Conservation (phyloP, 2,329 filamentous ascomycete species). For the Gaeumannomyces sp. region DNA sequence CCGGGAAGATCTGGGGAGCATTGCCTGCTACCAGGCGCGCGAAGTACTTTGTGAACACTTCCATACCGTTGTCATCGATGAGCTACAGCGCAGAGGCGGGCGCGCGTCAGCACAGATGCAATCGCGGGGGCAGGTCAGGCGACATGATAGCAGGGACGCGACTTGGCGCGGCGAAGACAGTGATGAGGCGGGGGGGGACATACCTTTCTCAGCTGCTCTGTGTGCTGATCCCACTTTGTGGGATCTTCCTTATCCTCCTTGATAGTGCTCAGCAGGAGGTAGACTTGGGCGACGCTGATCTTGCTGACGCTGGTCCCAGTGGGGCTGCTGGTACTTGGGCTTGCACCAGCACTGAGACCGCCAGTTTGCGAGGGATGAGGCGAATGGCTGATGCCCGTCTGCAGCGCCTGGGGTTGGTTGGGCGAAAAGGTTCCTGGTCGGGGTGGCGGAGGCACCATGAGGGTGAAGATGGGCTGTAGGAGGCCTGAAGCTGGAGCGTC, state of each 20-base stretch:
- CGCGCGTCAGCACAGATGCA: constrained; percentile 10
- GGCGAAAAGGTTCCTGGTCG: constrained; percentile 60
- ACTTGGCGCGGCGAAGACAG: constrained; percentile 8
- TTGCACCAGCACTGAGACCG: constrained; percentile 53
- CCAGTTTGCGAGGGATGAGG: constrained; percentile 52
- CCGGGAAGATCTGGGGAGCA: constrained; percentile 84
- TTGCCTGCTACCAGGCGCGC: constrained; percentile 87
- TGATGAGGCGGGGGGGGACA: constrained; percentile 21
- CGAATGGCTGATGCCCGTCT: constrained; percentile 50
- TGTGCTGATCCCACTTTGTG: constrained; percentile 87
- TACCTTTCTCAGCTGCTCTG: constrained; percentile 88
- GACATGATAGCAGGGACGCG: constrained; percentile 6
- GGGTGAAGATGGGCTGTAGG: constrained; percentile 12
- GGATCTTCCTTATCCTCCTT: constrained; percentile 86
- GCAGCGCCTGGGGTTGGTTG: constrained; percentile 51
- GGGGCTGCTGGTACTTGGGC: constrained; percentile 56
- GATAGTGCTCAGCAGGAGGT: constrained; percentile 86
- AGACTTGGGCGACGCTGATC: constrained; percentile 92
- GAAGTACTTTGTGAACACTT: constrained; percentile 95
- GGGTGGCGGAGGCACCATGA: constrained; percentile 55
- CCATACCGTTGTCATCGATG: constrained; percentile 97
- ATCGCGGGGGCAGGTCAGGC: neutral
- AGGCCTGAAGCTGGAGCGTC: constrained; percentile 9
- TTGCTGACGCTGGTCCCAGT: constrained; percentile 67
- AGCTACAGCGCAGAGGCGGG: constrained; percentile 46